Conservation (phyloP, 805 yeast genomes). For the Dipodascus geniculatus region DNA sequence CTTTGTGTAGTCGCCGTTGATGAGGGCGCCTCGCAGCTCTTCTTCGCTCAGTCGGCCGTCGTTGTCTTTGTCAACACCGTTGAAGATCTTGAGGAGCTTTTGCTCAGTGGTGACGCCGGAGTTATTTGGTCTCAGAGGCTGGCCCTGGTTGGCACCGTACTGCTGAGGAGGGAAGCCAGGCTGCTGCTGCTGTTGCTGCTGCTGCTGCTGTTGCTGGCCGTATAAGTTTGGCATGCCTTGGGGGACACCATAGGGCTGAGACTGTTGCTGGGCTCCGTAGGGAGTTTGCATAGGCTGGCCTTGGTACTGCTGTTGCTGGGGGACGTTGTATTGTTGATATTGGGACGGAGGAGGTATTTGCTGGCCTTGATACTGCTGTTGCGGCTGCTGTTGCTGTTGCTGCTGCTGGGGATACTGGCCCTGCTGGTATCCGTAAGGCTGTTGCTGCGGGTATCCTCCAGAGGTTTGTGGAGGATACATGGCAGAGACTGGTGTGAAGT, state of each 20-base stretch:
- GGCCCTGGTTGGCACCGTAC: not conserved
- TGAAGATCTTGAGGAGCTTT: constrained; percentile 15
- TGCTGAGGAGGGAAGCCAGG: not conserved
- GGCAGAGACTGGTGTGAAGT: not conserved
- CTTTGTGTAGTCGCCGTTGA: constrained; percentile 43
- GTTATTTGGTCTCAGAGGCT: not conserved
- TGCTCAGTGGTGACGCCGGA: not conserved
- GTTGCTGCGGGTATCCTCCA: not conserved
- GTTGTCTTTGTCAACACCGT: constrained; percentile 27
- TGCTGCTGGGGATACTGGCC: not conserved
- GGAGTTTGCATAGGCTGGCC: not conserved
- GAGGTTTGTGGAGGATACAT: not conserved
- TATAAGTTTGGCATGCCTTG: not conserved
- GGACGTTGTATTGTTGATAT: not conserved
- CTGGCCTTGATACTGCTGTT: not conserved
- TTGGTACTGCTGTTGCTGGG: not conserved
- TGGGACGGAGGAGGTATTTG: not conserved
- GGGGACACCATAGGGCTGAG: not conserved
- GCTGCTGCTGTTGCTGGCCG: not conserved
- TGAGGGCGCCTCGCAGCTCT: constrained; percentile 47
- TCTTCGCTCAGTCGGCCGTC: constrained; percentile 43
- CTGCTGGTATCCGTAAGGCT: not conserved
- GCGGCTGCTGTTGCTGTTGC: not conserved
- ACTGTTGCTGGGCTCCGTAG: not conserved
- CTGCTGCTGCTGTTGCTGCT: not conserved